phyloP scores from a whole-genome alignment of 73 alveolate species.

The Tetrahymena borealis region DNA sequence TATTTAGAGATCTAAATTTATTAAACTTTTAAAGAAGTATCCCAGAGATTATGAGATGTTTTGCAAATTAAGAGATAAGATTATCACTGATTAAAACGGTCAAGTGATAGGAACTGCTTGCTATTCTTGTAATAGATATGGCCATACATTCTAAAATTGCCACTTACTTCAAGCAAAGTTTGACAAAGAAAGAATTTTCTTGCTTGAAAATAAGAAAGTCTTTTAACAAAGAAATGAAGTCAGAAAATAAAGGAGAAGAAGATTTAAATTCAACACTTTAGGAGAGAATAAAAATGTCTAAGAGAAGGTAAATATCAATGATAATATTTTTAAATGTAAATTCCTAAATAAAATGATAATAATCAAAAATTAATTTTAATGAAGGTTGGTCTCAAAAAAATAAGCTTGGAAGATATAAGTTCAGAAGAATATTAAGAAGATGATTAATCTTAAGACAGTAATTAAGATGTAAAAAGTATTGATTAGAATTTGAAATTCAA shows the following conservation, averaged over 20 bases:
- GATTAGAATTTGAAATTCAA: neutral
- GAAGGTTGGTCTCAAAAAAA: neutral
- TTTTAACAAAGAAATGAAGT: neutral
- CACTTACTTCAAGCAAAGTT: neutral
- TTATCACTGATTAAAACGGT: neutral
- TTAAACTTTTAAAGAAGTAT: neutral
- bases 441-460: neutral
- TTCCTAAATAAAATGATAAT: too few species aligned
- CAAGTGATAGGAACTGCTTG: neutral
- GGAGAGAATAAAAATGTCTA: neutral
- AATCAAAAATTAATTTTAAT: too few species aligned
- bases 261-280: neutral
- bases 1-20: neutral
- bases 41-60: neutral
- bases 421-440: neutral
- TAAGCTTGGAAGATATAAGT: neutral
- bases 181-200: neutral
- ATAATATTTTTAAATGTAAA: too few species aligned
- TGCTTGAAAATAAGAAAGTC: neutral
- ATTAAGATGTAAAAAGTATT: neutral
- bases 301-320: neutral
- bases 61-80: neutral
- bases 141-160: neutral
- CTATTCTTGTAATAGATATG: neutral
- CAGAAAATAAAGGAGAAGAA: neutral